Percentiles rank a stretch among this genome's conserved stretches.
Conservation (phyloP, 768 basidiomycete species). For the Lactifluus hygrophoroides region DNA sequence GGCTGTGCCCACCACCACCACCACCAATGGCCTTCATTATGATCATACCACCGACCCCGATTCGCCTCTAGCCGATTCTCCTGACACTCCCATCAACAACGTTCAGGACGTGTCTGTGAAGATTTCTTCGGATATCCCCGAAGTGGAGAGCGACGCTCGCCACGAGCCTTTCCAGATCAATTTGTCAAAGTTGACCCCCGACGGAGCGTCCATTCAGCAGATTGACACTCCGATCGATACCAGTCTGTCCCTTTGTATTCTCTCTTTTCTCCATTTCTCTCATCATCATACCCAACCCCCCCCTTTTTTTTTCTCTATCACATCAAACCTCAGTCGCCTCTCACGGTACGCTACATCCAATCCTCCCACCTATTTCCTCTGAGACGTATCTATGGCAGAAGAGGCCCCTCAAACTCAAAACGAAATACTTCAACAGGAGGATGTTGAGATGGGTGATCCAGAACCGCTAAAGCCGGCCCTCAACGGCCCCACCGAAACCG, state of each 20-base stretch:
- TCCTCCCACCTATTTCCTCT: constrained; percentile 36
- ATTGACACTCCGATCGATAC: constrained; percentile 39
- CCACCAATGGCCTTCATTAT: constrained; percentile 18
- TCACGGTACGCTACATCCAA: constrained; percentile 39
- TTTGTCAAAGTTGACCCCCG: constrained; percentile 33
- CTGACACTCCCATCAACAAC: constrained; percentile 52
- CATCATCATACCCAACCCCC: neutral
- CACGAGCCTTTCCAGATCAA: constrained; percentile 50
- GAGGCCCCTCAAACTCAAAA: constrained; percentile 19
- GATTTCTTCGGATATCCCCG: constrained; percentile 52
- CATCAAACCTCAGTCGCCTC: constrained; percentile 38
- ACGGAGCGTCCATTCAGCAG: constrained; percentile 39
- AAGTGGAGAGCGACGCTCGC: constrained; percentile 60
- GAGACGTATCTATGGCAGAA: constrained; percentile 56
- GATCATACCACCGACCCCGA: constrained; percentile 13
- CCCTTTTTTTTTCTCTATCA: constrained; percentile 27
- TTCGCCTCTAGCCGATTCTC: constrained; percentile 38
- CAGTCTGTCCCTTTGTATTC: constrained; percentile 32
- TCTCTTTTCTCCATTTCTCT: constrained; percentile 17
- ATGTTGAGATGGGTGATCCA: constrained; percentile 22
- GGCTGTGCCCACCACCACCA: constrained; percentile 26
- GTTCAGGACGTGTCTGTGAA: constrained; percentile 44
- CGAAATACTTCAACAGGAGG: constrained; percentile 5
- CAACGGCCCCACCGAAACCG: constrained; percentile 21
- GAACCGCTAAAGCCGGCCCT: constrained; percentile 21